These are phyloP conservation scores for Thermoascus crustaceus DNA, from an alignment of 2,329 filamentous ascomycete species.

Conservation along the genomic window DNA sequence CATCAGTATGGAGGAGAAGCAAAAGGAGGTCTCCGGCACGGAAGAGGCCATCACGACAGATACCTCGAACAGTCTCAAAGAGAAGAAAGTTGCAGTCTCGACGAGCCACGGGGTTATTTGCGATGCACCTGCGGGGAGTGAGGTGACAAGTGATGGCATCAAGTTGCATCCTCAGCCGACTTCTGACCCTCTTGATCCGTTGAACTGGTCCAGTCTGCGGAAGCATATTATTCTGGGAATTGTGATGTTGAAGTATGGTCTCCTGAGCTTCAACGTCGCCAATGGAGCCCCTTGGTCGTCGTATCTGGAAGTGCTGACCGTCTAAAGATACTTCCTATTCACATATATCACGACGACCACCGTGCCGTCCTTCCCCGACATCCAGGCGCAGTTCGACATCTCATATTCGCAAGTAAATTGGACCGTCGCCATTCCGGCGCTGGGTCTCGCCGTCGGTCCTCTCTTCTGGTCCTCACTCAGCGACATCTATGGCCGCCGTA, in stretches of 20 bases:
- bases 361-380: constrained; percentile 45
- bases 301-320: constrained; percentile 3
- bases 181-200: constrained; percentile 43
- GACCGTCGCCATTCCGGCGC: constrained; percentile 46
- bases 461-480: constrained; percentile 43
- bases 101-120: not conserved
- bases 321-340: constrained; percentile 47
- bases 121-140: constrained; percentile 6
- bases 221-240: constrained; percentile 45
- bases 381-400: constrained; percentile 41
- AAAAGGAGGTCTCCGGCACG: not conserved
- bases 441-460: constrained; percentile 46
- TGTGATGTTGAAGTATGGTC: constrained; percentile 44
- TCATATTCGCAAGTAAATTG: constrained; percentile 44
- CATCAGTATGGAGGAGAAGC: not conserved
- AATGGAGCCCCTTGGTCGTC: not conserved
- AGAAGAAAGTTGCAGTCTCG: not conserved
- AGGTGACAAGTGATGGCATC: constrained; percentile 19
- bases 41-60: not conserved
- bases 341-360: constrained; percentile 52
- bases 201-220: constrained; percentile 44
- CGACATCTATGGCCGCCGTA: constrained; percentile 46
- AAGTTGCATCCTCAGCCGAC: constrained; percentile 36
- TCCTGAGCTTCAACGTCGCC: not conserved
- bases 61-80: not conserved